Evolutionary conservation across 2,329 filamentous ascomycete species (phyloP), one percentile per base, ranked within the genome.

Genomic region (Exophiala xenobiotica): DNA sequence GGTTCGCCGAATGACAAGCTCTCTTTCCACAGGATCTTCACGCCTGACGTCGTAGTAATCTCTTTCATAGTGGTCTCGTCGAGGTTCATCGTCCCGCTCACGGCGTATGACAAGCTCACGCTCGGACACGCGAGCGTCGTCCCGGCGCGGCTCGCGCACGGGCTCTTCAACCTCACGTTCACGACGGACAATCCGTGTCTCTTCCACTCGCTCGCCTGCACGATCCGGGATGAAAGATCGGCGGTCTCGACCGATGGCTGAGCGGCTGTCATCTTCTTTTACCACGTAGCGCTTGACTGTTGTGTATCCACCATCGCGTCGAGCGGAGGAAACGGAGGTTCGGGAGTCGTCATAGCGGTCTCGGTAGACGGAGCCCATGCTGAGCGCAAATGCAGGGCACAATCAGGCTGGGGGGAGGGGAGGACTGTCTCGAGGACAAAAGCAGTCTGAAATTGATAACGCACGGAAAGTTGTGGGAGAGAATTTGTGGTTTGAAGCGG

Each of bases 221-320:
- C 70, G 65, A 29, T 73, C 68, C 51, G 69, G 69, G 46, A 79
- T 75, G 43, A 76, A 76, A 6, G 31, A 35, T 2, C 50, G 54
- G 29, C 51, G 54, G 23, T 57, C 57, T 14, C 53, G 48, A 33
- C 51, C 38, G 12, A 48, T 41, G 55, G 75, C 74, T 11, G 59
- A 55, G 35, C 69, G 67, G 38, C 69, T 64, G 38, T 73, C 70
- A n/a, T 72, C 70, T 24, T 68, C 57, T 20, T 70, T 65, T 50
- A 76, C 67, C 59, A 74, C 68, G 71, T 85, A 85, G 61, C 81
- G 79, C 64, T 80, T 81, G 60, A 84, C 76, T 5, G 78, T 80
- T 58, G 76, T 79, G 61, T 76, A 78, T 56, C 69, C 65, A 54
- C 66, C 73, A 27, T 66, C 64, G 53, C 69, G 66, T 48, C 70